These are phyloP conservation scores for Cryptococcus sp. DNA, from an alignment of 1,284 basidiomycete genomes.

Conservation along the genomic window DNA sequence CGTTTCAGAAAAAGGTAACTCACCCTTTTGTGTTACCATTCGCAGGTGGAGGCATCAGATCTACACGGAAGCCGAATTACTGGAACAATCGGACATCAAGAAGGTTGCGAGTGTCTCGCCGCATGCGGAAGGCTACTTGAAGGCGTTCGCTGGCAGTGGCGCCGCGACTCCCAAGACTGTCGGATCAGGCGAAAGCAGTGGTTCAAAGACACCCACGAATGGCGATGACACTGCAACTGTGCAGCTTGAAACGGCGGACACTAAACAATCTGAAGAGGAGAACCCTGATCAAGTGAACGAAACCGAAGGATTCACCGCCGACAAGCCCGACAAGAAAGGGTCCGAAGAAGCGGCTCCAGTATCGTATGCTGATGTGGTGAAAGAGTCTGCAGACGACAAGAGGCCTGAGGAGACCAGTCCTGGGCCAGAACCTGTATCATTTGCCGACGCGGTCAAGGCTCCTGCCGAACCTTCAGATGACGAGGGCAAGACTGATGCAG, in stretches of 20 bases:
- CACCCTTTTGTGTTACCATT: not conserved
- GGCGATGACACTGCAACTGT: constrained; percentile 1
- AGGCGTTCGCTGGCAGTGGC: not conserved
- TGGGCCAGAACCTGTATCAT: constrained; percentile 7
- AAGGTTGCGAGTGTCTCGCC: constrained; percentile 13
- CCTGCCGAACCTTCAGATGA: not conserved
- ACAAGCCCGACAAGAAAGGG: not conserved
- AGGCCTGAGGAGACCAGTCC: not conserved
- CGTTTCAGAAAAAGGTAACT: no score
- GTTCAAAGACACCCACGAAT: no score
- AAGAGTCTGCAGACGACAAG: not conserved
- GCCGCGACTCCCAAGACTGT: not conserved
- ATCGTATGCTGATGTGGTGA: not conserved
- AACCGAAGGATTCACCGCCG: not conserved
- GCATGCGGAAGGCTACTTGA: constrained; percentile 10
- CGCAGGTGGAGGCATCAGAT: constrained; percentile 50
- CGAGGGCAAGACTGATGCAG: constrained; percentile 2
- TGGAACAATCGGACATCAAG: constrained; percentile 29
- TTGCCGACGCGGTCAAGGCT: constrained; percentile 14
- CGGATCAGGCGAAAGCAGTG: not conserved
- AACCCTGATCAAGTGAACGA: not conserved
- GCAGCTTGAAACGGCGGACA: not conserved
- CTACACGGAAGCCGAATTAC: constrained; percentile 46
- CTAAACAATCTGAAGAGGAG: not conserved
- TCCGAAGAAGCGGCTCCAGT: not conserved